Evolutionary conservation across 2,329 filamentous ascomycete genomes (phyloP).

Genomic region (Chrysosphaeria jannelii): DNA sequence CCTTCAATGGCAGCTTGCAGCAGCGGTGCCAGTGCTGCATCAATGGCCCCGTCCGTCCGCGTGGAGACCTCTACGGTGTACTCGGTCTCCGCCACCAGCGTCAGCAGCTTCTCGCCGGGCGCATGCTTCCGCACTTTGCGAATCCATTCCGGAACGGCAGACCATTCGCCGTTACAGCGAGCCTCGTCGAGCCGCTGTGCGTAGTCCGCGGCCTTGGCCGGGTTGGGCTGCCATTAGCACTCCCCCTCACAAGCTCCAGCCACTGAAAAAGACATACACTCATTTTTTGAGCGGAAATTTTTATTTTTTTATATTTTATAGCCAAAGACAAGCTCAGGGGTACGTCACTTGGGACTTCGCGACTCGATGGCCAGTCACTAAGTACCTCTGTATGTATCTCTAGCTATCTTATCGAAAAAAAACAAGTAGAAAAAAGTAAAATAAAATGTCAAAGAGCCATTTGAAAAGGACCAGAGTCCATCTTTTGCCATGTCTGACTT

Average conservation of each 20-base stretch:
- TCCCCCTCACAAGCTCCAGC: no score
- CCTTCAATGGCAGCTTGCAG: slow-evolving; percentile 25
- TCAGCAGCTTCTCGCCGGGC: slow-evolving; percentile 45
- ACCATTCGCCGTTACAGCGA: slow-evolving; percentile 70
- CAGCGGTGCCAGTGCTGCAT: slow-evolving; percentile 15
- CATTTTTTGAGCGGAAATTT: no score
- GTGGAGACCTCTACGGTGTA: slow-evolving; percentile 27
- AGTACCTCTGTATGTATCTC: no score
- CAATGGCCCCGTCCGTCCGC: slow-evolving; percentile 16
- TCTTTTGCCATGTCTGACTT: slow-evolving; percentile 18
- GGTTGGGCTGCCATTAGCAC: slow-evolving; percentile 2
- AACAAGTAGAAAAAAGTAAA: no score
- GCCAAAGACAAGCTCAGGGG: background rate
- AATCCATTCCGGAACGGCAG: slow-evolving; percentile 58
- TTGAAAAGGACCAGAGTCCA: no score
- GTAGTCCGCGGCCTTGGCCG: slow-evolving; percentile 48
- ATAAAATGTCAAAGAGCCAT: no score
- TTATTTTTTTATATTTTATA: background rate
- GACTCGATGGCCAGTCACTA: no score
- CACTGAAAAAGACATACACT: no score
- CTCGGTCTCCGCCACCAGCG: slow-evolving; percentile 40
- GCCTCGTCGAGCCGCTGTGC: slow-evolving; percentile 57
- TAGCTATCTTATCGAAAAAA: no score
- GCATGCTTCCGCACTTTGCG: slow-evolving; percentile 90
- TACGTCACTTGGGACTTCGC: no score